A percentile compares a stretch with the other conserved stretches of the same genome.
Conservation (phyloP, 345 rosid species). For the Syzygium aqueum region DNA sequence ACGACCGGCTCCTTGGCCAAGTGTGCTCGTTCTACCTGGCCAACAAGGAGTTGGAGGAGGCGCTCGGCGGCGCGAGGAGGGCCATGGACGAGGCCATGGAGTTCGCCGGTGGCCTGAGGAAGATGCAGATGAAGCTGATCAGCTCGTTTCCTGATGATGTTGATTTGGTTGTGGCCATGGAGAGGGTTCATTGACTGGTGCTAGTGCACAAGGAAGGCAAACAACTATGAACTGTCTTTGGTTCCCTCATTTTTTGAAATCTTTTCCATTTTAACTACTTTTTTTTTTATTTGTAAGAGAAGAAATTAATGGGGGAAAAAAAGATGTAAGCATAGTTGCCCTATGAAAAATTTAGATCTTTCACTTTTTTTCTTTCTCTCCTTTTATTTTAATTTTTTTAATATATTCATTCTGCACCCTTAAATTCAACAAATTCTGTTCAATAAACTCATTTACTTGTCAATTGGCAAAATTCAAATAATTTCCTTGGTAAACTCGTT, state of each 20-base stretch:
- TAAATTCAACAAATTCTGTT: background rate
- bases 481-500: background rate
- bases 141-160: constrained; percentile 19
- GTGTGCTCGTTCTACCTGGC: constrained; percentile 35
- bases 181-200: background rate
- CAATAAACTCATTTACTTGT: background rate
- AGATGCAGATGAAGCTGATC: constrained; percentile 35
- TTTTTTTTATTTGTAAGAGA: background rate
- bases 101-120: constrained; percentile 36
- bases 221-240: background rate
- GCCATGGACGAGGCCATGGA: constrained; percentile 41
- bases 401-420: background rate
- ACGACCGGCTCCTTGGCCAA: constrained; percentile 36
- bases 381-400: background rate
- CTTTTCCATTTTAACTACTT: background rate
- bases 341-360: background rate
- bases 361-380: background rate
- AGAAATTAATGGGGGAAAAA: background rate
- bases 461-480: background rate
- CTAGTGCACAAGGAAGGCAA: background rate
- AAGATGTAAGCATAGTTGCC: background rate
- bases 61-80: constrained; percentile 26
- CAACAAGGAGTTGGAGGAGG: constrained; percentile 37
- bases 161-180: background rate
- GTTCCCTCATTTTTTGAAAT: no score